A percentile compares a stretch with the other conserved stretches of the same genome.
Evolutionary conservation across 2,329 filamentous ascomycete genomes (phyloP).

Genomic region (Orbilia brochopaga): DNA sequence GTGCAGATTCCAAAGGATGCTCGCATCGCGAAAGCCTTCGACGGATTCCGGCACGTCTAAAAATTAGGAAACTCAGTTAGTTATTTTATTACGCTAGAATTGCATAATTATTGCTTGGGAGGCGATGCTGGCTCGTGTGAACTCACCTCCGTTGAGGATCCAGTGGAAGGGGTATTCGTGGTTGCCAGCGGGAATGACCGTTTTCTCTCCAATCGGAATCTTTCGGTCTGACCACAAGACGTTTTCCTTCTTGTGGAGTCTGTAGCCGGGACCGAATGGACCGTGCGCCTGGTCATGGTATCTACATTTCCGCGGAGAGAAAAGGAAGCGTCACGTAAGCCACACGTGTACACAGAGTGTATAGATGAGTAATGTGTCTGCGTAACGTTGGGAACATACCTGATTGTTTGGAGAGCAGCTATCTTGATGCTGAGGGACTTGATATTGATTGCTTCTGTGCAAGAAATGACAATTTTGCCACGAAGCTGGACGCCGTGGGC

Average conservation of each 20-base stretch:
- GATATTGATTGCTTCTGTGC: constrained; percentile 71
- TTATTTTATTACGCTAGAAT: neutral
- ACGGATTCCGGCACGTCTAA: constrained; percentile 73
- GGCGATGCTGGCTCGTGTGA: constrained; percentile 51
- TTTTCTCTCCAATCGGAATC: constrained; percentile 62
- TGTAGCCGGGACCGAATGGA: constrained; percentile 65
- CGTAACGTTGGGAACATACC: constrained; percentile 68
- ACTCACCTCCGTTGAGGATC: constrained; percentile 70
- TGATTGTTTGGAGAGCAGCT: constrained; percentile 71
- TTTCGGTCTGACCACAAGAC: constrained; percentile 62
- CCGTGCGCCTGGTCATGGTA: constrained; percentile 64
- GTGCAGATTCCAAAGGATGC: constrained; percentile 88
- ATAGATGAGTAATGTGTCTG: constrained; percentile 2
- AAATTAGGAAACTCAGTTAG: neutral
- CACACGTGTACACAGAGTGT: constrained; percentile 59
- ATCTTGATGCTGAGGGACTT: constrained; percentile 76
- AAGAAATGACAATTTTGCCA: constrained; percentile 74
- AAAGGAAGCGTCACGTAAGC: constrained; percentile 8
- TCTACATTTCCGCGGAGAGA: constrained; percentile 55
- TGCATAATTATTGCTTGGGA: constrained; percentile 56
- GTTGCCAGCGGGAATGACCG: constrained; percentile 72
- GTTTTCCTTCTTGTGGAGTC: constrained; percentile 74
- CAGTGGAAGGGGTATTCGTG: constrained; percentile 84
- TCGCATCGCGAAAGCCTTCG: constrained; percentile 84
- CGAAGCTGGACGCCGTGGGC: constrained; percentile 76